Percentiles rank a stretch among this genome's conserved stretches.
Evolutionary conservation across 164 flowering plant genomes (phyloP).

Genomic region (Macadamia integrifolia): DNA sequence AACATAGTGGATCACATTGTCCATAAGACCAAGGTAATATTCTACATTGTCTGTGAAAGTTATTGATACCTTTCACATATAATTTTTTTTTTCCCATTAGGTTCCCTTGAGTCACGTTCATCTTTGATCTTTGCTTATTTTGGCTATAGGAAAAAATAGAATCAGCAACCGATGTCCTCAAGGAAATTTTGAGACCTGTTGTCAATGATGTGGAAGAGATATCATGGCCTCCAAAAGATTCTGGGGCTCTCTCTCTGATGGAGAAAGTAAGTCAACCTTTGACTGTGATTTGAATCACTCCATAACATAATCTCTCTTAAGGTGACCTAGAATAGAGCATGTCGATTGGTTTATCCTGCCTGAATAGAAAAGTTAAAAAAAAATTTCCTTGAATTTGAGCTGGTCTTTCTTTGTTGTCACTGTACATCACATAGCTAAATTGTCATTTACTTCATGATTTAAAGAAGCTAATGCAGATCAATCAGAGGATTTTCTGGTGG

Average conservation of each 20-base stretch:
- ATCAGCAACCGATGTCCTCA: constrained; percentile 82
- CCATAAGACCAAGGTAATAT: constrained; percentile 65
- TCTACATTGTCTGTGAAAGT: background rate
- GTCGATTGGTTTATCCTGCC: background rate
- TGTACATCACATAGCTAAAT: too few species aligned
- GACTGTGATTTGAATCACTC: background rate
- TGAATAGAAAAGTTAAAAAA: too few species aligned
- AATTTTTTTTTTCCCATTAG: background rate
- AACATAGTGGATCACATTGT: constrained; percentile 74
- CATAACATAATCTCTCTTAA: background rate
- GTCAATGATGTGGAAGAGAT: constrained; percentile 70
- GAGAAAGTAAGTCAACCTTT: constrained; percentile 47
- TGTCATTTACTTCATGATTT: too few species aligned
- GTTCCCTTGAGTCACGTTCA: background rate
- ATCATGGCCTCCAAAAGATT: constrained; percentile 88
- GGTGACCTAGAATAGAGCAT: background rate
- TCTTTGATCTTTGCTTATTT: background rate
- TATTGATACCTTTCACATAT: background rate
- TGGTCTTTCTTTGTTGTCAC: too few species aligned
- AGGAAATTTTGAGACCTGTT: constrained; percentile 65
- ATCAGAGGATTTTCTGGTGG: too few species aligned
- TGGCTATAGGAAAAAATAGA: constrained; percentile 84
- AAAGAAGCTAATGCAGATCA: too few species aligned
- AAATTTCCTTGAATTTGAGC: too few species aligned
- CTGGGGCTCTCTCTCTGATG: constrained; percentile 66